These are phyloP conservation scores for Phytopythium kandeliae DNA, from an alignment of 352 stramenopile genomes.

Conservation along the genomic window DNA sequence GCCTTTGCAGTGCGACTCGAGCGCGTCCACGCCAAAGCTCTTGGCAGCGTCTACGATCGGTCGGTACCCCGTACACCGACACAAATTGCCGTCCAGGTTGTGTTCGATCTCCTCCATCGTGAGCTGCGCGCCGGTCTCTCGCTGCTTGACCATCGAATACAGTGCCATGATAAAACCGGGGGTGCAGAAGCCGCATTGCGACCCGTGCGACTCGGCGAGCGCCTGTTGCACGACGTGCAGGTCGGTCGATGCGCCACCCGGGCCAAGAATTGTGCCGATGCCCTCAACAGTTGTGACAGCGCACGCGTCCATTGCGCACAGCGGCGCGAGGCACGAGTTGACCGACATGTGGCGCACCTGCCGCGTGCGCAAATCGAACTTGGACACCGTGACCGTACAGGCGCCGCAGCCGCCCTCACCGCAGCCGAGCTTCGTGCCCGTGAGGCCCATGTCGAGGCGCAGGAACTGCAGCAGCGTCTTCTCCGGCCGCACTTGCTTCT, in stretches of 20 bases:
- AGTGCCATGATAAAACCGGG: slow-evolving; percentile 86
- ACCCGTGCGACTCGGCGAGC: slow-evolving; percentile 90
- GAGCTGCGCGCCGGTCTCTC: slow-evolving; percentile 53
- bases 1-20: slow-evolving; percentile 53
- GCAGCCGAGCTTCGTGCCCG: slow-evolving; percentile 89
- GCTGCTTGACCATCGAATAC: slow-evolving; percentile 78
- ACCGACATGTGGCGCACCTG: slow-evolving; percentile 67
- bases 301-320: slow-evolving; percentile 79
- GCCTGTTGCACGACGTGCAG: slow-evolving; percentile 84
- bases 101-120: slow-evolving; percentile 90
- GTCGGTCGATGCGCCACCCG: slow-evolving; percentile 21
- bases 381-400: slow-evolving; percentile 93
- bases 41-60: slow-evolving; percentile 84
- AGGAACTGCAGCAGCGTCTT: slow-evolving; percentile 84
- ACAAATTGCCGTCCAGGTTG: slow-evolving; percentile 95
- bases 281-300: slow-evolving; percentile 88
- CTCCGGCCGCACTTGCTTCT: slow-evolving; percentile 54
- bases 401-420: slow-evolving; percentile 95
- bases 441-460: slow-evolving; percentile 60
- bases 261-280: slow-evolving; percentile 32
- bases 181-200: slow-evolving; percentile 93
- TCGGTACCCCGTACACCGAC: slow-evolving; percentile 90
- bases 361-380: slow-evolving; percentile 36
- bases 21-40: slow-evolving; percentile 72
- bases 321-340: slow-evolving; percentile 83